Evolutionary conservation across 495 filamentous ascomycete species (phyloP), one percentile per base, ranked within the genome.

Genomic region (Xylaria curta): DNA sequence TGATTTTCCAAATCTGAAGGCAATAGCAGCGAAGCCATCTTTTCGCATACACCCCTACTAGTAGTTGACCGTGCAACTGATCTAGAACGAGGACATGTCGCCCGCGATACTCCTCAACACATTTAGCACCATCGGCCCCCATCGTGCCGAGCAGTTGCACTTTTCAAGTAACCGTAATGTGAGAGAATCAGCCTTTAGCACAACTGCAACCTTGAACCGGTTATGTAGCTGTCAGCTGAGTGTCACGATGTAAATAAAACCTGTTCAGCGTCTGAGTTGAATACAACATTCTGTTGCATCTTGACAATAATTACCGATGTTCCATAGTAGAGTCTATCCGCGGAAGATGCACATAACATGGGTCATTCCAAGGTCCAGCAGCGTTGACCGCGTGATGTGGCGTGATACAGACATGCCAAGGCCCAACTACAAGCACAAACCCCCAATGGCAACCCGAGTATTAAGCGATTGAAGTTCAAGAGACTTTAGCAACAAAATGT

Each of bases 401-500:
- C 36, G 9, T 53, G 46, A 66, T 36, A 66, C 38, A 51, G 24
- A 17, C 44, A n/a, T 53, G 63, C 63, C 63, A 53, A 66, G 63
- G 3, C 63, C 17, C 19, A 38, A 7, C 26, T 26, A 15, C 24
- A 21, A 38, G 47, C 31, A 17, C 31, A 8, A 54, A 24, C 26
- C 19, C 28, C 63, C 26, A n/a, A 33, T 53, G 40, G 8, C n/a
- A 36, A 46, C 13, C 24, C 63, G n/a, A 42, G 26, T 17, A 40
- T 53, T n/a, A 8, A 47, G 6, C 1, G 42, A 7, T 36, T 38
- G 38, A 17, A 8, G 13, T 28, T 4, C 61, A 64, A 46, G 13
- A 47, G 10, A 42, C 2, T 63, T 19, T 7, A 42, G n/a, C 5
- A 40, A 8, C 2, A 44, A 36, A 42, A 17, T 31, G 12, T 44